Evolutionary conservation across 1,139 yeast genomes (phyloP).

Genomic region (Petasospora fabianii): DNA sequence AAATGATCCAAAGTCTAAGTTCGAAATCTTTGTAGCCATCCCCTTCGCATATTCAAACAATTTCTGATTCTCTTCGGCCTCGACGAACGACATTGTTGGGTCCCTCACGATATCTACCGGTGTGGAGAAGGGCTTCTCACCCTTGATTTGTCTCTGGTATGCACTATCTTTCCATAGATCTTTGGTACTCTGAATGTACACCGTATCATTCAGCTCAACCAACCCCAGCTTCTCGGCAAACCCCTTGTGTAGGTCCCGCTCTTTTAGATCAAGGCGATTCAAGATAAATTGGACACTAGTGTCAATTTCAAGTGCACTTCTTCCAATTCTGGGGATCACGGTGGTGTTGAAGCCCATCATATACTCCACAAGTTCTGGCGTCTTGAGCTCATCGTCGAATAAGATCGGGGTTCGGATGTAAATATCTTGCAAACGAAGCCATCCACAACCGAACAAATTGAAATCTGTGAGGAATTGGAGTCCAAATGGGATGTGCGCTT

Average conservation of each 20-base stretch:
- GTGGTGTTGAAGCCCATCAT: constrained; percentile 23
- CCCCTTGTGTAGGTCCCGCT: constrained; percentile 48
- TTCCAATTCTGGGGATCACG: constrained; percentile 45
- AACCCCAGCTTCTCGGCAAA: constrained; percentile 37
- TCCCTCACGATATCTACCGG: constrained; percentile 17
- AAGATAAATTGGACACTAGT: constrained; percentile 52
- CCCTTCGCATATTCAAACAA: constrained; percentile 32
- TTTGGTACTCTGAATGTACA: constrained; percentile 54
- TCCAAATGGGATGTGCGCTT: constrained; percentile 74
- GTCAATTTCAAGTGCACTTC: constrained; percentile 68
- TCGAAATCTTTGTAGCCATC: constrained; percentile 10
- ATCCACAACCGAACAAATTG: constrained; percentile 80
- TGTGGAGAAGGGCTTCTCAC: constrained; percentile 31
- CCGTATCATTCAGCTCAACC: constrained; percentile 23
- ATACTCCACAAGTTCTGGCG: constrained; percentile 28
- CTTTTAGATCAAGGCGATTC: constrained; percentile 47
- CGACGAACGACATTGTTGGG: constrained; percentile 36
- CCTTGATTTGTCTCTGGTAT: constrained; percentile 46
- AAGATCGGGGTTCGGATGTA: constrained; percentile 35
- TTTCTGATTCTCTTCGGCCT: constrained; percentile 33
- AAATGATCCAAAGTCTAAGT: constrained; percentile 14
- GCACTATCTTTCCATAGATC: constrained; percentile 61
- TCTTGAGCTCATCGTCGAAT: constrained; percentile 26
- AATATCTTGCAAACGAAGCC: constrained; percentile 46
- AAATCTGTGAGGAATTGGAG: constrained; percentile 80